A percentile compares a stretch with the other conserved stretches of the same genome.
Evolutionary conservation across 1,139 yeast genomes (phyloP).

Genomic region (Lodderomyces oxycetoniae): DNA sequence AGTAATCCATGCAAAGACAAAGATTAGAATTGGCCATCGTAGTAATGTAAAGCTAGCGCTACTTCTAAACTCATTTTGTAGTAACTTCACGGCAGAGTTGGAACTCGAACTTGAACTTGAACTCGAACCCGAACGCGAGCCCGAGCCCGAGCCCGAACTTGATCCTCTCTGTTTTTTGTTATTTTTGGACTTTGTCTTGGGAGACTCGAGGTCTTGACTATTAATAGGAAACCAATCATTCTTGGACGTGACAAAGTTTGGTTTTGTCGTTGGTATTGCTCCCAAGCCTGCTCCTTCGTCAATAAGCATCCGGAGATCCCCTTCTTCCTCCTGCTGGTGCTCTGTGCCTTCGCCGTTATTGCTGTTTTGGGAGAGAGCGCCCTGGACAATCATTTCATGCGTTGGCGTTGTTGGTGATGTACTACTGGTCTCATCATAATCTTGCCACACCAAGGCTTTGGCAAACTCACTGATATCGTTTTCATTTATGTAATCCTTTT

Average conservation of each 20-base stretch:
- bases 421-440: slow-evolving; percentile 18
- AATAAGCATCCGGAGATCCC: no score
- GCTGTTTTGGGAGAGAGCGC: not conserved
- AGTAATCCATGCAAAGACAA: slow-evolving; percentile 51
- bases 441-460: slow-evolving; percentile 39
- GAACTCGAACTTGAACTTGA: not conserved
- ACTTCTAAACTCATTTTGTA: slow-evolving; percentile 42
- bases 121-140: not conserved
- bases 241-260: slow-evolving; percentile 48
- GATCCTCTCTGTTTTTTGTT: slow-evolving; percentile 2
- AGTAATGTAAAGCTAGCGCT: slow-evolving; percentile 50
- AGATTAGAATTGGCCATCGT: slow-evolving; percentile 60
- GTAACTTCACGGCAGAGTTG: slow-evolving; percentile 13
- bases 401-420: slow-evolving; percentile 12
- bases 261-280: slow-evolving; percentile 12
- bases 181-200: slow-evolving; percentile 5
- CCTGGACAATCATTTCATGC: slow-evolving; percentile 4
- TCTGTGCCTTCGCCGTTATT: not conserved
- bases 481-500: slow-evolving; percentile 32
- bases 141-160: not conserved
- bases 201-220: slow-evolving; percentile 3
- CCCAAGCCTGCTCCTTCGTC: slow-evolving; percentile 9
- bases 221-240: slow-evolving; percentile 68
- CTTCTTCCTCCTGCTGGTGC: not conserved
- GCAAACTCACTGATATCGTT: slow-evolving; percentile 40